These are phyloP conservation scores for Pseudogymnoascus sp. DNA, from an alignment of 2,329 filamentous ascomycete genomes.

Conservation along the genomic window DNA sequence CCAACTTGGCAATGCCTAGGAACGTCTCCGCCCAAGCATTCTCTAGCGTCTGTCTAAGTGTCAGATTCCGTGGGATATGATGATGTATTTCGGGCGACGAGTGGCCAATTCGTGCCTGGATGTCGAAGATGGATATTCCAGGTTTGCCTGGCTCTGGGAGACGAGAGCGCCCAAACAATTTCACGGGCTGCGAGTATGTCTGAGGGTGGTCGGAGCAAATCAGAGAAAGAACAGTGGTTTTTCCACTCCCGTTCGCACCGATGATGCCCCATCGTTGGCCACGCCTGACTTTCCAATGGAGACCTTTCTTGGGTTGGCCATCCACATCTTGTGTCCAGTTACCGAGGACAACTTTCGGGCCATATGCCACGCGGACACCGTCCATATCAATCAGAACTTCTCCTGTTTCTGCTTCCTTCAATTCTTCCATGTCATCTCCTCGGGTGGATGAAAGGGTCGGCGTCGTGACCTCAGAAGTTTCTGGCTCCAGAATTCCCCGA, in stretches of 20 bases:
- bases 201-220: slow-evolving; percentile 96
- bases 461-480: not conserved
- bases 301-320: slow-evolving; percentile 47
- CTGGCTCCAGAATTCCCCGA: slow-evolving; percentile 20
- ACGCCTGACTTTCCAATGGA: slow-evolving; percentile 74
- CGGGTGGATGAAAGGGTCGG: not conserved
- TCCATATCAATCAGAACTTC: slow-evolving; percentile 80
- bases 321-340: slow-evolving; percentile 61
- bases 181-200: slow-evolving; percentile 80
- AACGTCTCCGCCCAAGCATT: slow-evolving; percentile 91
- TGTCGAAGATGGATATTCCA: slow-evolving; percentile 84
- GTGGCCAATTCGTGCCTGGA: slow-evolving; percentile 84
- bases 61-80: slow-evolving; percentile 75
- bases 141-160: slow-evolving; percentile 59
- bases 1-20: slow-evolving; percentile 58
- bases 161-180: slow-evolving; percentile 73
- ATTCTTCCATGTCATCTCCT: not conserved
- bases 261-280: slow-evolving; percentile 90
- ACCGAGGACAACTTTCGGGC: slow-evolving; percentile 67
- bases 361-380: slow-evolving; percentile 75
- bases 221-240: slow-evolving; percentile 87
- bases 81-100: slow-evolving; percentile 90
- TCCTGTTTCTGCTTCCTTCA: slow-evolving; percentile 9
- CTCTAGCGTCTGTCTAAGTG: slow-evolving; percentile 66
- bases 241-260: slow-evolving; percentile 88